phyloP scores from a whole-genome alignment of 768 basidiomycete species.

The Tubosaeta sp. region DNA sequence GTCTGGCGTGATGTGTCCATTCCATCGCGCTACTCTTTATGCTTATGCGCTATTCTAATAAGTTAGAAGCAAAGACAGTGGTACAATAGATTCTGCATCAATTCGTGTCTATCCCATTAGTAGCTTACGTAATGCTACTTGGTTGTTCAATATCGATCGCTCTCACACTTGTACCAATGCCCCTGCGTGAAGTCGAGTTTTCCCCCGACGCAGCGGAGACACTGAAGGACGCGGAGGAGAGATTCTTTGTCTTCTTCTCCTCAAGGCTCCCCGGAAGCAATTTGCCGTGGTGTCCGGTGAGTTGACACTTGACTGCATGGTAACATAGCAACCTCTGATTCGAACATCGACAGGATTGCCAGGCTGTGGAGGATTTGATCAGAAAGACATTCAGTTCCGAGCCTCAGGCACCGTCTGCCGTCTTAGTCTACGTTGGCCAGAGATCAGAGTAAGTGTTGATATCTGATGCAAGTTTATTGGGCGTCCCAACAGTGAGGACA shows the following conservation, averaged over 20 bases:
- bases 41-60: conserved; percentile 19
- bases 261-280: conserved; percentile 51
- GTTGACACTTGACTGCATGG: conserved; percentile 19
- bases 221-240: conserved; percentile 41
- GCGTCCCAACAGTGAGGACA: conserved; percentile 23
- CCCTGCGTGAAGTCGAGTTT: conserved; percentile 39
- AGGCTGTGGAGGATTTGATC: conserved; percentile 53
- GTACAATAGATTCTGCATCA: conserved; percentile 6
- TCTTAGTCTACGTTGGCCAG: conserved; percentile 69
- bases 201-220: conserved; percentile 31
- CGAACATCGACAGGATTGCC: conserved; percentile 53
- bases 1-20: conserved; percentile 13
- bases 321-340: conserved; percentile 4
- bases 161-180: conserved; percentile 36
- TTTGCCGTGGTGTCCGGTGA: conserved; percentile 67
- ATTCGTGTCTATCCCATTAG: not conserved
- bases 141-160: not conserved
- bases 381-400: conserved; percentile 43
- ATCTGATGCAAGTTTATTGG: not conserved
- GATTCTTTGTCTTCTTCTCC: conserved; percentile 67
- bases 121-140: conserved; percentile 3
- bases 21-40: conserved; percentile 1
- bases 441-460: conserved; percentile 48
- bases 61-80: conserved; percentile 10
- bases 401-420: conserved; percentile 43